Base-by-base conservation (phyloP, 805 yeast species). In the Lachancea nothofagi region DNA sequence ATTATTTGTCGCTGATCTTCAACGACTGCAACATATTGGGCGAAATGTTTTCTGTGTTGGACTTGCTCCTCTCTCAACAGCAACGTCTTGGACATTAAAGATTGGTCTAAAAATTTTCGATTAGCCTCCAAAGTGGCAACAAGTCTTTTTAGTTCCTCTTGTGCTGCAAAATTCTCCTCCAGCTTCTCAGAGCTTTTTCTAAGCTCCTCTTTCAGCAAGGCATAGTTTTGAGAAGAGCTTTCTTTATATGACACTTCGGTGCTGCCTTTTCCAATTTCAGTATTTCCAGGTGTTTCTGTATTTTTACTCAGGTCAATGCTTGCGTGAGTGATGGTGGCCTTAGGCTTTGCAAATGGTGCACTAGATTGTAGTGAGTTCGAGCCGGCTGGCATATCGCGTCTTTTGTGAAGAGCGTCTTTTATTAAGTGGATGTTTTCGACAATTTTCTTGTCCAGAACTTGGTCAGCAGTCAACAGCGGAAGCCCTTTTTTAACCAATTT, bases 391-490 rank as follows among this genome's bases (percentile, higher is more conserved):
- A 9, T 8, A 9, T 36, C 36, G 7, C 32, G 24, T 10, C 30
- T 34, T 13, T 24, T 13, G 37, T 21, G 27, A 2, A 36, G 33
- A 2, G 33, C 33, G 15, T 21, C 28, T 21, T 19, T 36, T 28
- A 36, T 36, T n/a, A 36, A 14, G n/a, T 27, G 27, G n/a, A 36
- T 36, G 14, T 36, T 27, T 15, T 36, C 27, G 13, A 27, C 27
- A 13, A 36, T 27, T 13, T 14, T 36, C 5, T 36, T 15, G 15
- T 36, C 39, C 6, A 34, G 29, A 34, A 34, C 30, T 14, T 30
- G 24, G 8, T n/a, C 26, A 3, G 13, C 17, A 3, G 7, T 14
- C 17, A 27, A 7, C n/a, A n/a, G n/a, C n/a, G n/a, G n/a, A n/a
- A n/a, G n/a, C n/a, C n/a, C n/a, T n/a, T n/a, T n/a, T n/a, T n/a